Evolutionary conservation across 2,329 filamentous ascomycete species (phyloP), one percentile per base, ranked within the genome.

Genomic region (Aspergillus chevalieri): DNA sequence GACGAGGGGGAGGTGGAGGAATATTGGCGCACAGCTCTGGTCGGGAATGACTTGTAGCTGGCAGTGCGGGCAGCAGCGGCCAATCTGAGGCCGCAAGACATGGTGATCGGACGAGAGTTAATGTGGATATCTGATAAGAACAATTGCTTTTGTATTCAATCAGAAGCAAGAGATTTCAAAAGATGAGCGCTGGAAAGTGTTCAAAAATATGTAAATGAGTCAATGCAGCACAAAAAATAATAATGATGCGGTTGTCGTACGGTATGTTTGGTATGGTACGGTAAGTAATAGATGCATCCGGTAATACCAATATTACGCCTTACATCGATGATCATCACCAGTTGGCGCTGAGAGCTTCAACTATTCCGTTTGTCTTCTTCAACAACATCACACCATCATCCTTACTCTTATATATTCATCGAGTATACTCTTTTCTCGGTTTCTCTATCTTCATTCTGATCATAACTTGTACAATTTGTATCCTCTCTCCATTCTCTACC

Each of bases 21-120:
- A 57, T 68, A 70, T 54, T 54, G 63, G 60, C 65, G 66, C 52
- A 41, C 38, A 41, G 38, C 38, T 41, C 19, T 17, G 52, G 60
- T 58, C 59, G 58, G 48, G 52, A 17, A 6, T 14, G 39, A 34
- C 28, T 36, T 48, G 47, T n/a, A 22, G 28, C 41, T 34, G n/a
- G 17, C 9, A 19, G 24, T 36, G 48, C 61, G 60, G 53, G 59
- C 55, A 44, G 60, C 61, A 54, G 38, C 8, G 38, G 61, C 54
- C 28, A 49, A 44, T 61, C 54, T 59, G 42, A 64, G 46, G 54
- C 60, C 51, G 52, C 58, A 57, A 52, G 62, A 55, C 62, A 64
- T 64, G 51, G 47, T 60, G 26, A 12, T 30, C 26, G 26, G 26
- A 30, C 9, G 26, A 30, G 26, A 30, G 26, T 30, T 30, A 30